Evolutionary conservation across 768 basidiomycete genomes (phyloP), one percentile per base, ranked within the genome.

Genomic region (Mycena chlorophos): DNA sequence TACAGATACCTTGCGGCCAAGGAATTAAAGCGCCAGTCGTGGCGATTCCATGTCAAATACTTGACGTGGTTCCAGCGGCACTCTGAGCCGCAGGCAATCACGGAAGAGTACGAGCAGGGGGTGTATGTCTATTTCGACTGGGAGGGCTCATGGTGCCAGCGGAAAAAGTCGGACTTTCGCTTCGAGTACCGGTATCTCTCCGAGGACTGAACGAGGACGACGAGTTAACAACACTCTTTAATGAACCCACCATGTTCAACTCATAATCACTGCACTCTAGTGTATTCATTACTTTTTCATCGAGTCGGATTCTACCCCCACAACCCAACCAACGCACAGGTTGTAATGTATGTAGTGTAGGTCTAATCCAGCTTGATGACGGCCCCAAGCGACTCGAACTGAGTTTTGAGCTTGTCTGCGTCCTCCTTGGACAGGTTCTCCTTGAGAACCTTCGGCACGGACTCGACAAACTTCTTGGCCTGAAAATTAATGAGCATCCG

Each of bases 391-490:
- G 75, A 85, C 73, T 91, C 87, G 73, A 99, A 89, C n/a, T 85
- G 84, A 71, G 86, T 86, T 75, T 95, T 84, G 69, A 99, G 77
- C 76, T 98, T 98, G 72, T 98, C 97, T 2, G 96, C 95, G 34
- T 99, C 97, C 64, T 99, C 97, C 73, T 99, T 99, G 22, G 91
- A 79, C 55, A 97, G 68, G 70, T 91, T 91, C 75, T 98, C 97
- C 75, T 98, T 99, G 66, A 99, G 77, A 4, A 88, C 75, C 74
- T 98, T 88, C 22, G 97, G 97, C 62, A 91, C 72, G 17, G 92
- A 93, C 74, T 99, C 97, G 42, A 98, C 97, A 66, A 98, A 96
- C 75, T 97, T 99, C 84, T 99, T 99, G 23, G 97, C 97, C 97
- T 99, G 67, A 23, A 60, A 30, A 58, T 6, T n/a, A 12, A 5